Base-by-base conservation (phyloP, 1,284 basidiomycete genomes). In the Ganoderma lingzhi region DNA sequence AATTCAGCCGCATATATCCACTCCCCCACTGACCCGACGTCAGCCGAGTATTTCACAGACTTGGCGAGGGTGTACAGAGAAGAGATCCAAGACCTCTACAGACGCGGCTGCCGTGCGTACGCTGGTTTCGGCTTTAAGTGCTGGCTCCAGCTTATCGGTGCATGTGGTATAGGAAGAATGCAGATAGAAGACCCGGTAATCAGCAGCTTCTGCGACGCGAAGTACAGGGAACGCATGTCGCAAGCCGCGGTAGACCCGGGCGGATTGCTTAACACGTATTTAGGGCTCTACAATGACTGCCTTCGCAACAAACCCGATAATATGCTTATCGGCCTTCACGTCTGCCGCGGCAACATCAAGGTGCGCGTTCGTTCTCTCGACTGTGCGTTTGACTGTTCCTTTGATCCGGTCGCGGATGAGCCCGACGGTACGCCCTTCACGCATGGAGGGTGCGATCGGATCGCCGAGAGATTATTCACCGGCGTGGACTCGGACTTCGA, bases 321-420 rank as follows among this genome's bases (percentile, higher is more conserved):
- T 79, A 84, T 95, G 81, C 84, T 81, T 45, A 79, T 90, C 44
- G 87, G 91, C 6, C 78, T 94, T 17, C 93, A 95, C 77, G 86
- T 93, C 72, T 94, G 93, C 78, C 85, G 93, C 65, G 92, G 93
- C 28, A 95, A 95, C 82, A 93, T 88, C 82, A 90, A 83, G 80
- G 87, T 86, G 59, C 17, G 71, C 17, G 71, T 17, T 14, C 12
- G 39, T 37, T 37, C 39, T 41, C 39, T 6, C 8, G 12, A 9
- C 2, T 9, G 12, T 41, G 10, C 2, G 39, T 41, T 41, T 2
- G 2, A 41, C 8, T 41, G 23, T 14, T 2, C 10, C 12, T 41
- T 12, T 41, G 39, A 19, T 39, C 14, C 30, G 6, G 15, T 44
- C 51, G 15, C 28, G 12, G 12, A 30, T 10, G n/a, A 60, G 73